Conservation (phyloP, 352 stramenopile genomes). For the Aphanomyces astaci region DNA sequence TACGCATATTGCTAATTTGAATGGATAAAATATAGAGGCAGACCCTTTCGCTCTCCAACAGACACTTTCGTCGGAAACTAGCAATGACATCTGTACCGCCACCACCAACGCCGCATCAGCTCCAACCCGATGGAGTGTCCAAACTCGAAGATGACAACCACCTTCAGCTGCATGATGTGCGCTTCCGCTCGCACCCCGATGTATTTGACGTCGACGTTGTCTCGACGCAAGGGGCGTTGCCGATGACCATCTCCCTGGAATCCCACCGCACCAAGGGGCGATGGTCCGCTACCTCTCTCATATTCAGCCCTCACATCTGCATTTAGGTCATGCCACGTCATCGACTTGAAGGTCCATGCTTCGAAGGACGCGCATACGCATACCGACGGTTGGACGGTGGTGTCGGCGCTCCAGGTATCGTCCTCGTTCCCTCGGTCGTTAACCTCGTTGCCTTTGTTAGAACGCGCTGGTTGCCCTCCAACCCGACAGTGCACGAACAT, state of each 20-base stretch:
- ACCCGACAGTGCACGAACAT: background rate
- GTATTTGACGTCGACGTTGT: background rate
- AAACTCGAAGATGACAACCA: background rate
- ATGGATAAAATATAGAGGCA: background rate
- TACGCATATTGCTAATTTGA: no score
- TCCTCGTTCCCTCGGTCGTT: background rate
- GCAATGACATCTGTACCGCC: no score
- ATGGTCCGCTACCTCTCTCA: background rate
- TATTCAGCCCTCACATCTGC: background rate
- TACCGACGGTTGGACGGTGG: background rate
- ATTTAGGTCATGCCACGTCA: background rate
- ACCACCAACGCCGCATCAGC: background rate
- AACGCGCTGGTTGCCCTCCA: background rate
- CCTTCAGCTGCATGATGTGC: background rate
- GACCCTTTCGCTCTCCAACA: background rate
- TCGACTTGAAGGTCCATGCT: background rate
- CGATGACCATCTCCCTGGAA: constrained; percentile 3
- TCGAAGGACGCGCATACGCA: background rate
- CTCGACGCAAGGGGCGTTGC: background rate
- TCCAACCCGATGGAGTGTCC: no score
- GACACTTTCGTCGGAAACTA: no score
- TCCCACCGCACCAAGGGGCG: background rate
- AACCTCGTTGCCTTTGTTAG: no score
- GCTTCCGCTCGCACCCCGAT: constrained; percentile 6
- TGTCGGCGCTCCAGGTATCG: background rate